A percentile compares a stretch with the other conserved stretches of the same genome.
Conservation (phyloP, 768 basidiomycete genomes). For the Leccinum broughii region DNA sequence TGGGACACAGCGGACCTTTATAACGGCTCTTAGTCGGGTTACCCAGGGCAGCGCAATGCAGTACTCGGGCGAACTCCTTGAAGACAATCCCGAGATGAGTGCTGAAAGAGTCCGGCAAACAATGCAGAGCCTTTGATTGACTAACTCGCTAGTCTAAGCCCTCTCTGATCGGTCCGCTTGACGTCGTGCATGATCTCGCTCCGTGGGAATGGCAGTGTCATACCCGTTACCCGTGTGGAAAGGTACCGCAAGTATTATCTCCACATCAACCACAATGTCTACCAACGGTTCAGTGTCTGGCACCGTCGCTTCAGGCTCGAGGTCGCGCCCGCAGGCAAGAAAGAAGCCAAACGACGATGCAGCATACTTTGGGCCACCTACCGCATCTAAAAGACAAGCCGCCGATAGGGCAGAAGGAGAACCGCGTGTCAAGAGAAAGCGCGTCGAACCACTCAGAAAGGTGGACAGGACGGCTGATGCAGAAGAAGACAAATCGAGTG, state of each 20-base stretch:
- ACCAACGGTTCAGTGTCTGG: constrained; percentile 23
- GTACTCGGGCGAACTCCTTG: constrained; percentile 23
- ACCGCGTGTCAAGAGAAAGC: constrained; percentile 71
- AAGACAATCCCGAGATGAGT: constrained; percentile 10
- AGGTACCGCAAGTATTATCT: not conserved
- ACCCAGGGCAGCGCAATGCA: constrained; percentile 19
- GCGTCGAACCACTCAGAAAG: constrained; percentile 47
- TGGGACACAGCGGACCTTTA: constrained; percentile 22
- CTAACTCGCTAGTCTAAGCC: not conserved
- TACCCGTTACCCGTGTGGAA: constrained; percentile 1
- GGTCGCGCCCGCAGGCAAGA: constrained; percentile 63
- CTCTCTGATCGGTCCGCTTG: not conserved
- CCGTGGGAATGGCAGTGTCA: constrained; percentile 24
- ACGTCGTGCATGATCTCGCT: constrained; percentile 5
- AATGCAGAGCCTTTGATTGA: not conserved
- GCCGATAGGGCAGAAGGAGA: constrained; percentile 72
- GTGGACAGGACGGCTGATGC: constrained; percentile 40
- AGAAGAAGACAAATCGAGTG: constrained; percentile 34
- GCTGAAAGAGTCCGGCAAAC: not conserved
- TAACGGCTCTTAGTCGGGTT: constrained; percentile 8
- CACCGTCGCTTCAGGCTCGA: constrained; percentile 44
- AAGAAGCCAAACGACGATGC: constrained; percentile 69
- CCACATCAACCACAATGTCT: constrained; percentile 22
- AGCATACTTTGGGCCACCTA: constrained; percentile 62
- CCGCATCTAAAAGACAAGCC: constrained; percentile 66